Evolutionary conservation across 2,329 filamentous ascomycete genomes (phyloP), one percentile per base, ranked within the genome.

Genomic region (Diplocarpon mali): DNA sequence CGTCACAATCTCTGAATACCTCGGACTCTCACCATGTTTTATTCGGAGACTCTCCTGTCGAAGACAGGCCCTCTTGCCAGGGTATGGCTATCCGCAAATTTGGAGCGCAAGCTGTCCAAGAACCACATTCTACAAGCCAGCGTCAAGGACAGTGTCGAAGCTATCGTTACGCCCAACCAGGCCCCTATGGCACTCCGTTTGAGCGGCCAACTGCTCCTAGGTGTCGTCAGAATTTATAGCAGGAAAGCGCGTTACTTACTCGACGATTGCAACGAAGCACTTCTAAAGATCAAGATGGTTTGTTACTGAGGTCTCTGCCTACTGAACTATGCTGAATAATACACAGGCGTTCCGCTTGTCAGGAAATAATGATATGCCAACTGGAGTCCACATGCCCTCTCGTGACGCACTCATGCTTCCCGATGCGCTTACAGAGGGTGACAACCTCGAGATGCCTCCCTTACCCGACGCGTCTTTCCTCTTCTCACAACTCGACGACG

Each of bases 201-300:
- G 50, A 96, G 88, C 61, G 89, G 90, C 48, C 92, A 98, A 69
- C 73, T 98, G 46, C 71, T 98, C 60, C 76, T 98, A 45, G 92
- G 92, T 68, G 92, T 98, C 20, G 92, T 95, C 57, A 80, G 90
- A 62, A 98, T 98, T 61, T 98, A 98, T 67, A 93, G 89, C 66
- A 78, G 92, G 61, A 98, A 98, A 69, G 90, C 92, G 60, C 84
- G 89, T 59, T 98, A 98, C 65, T 71, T 98, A 40, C 72, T 96
- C 38, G 92, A 98, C 60, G 92, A 98, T 63, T 98, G 92, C 68
- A 95, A 94, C 60, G 92, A 98, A 67, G 90, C 90, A 32, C 71
- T 98, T 54, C 82, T 94, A 73, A 96, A 95, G 69, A 95, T 98
- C 59, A 95, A 96, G 64, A 93, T 96, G 88, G 90, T 95, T 68